Percentiles rank a stretch among this genome's conserved stretches.
phyloP scores from a whole-genome alignment of 768 basidiomycete genomes.

The Suillus tomentosus region DNA sequence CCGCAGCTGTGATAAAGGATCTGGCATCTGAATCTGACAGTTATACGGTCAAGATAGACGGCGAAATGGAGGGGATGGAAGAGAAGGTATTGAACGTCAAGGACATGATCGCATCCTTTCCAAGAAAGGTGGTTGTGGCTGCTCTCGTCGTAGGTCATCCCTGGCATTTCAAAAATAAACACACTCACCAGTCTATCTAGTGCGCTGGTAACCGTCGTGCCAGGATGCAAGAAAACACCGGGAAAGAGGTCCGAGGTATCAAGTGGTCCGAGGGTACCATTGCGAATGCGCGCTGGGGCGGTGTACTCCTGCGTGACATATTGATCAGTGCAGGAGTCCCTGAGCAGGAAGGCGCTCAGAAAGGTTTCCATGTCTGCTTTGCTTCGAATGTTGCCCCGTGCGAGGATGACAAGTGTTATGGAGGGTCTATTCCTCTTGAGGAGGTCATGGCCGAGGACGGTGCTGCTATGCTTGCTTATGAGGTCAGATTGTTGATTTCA shows the following conservation, averaged over 20 bases:
- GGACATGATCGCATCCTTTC: constrained; percentile 24
- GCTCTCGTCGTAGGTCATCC: constrained; percentile 51
- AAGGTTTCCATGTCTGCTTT: constrained; percentile 56
- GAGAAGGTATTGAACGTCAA: constrained; percentile 19
- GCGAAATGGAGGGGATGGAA: constrained; percentile 21
- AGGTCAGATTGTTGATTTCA: constrained; percentile 38
- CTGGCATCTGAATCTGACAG: constrained; percentile 21
- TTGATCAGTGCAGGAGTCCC: constrained; percentile 47
- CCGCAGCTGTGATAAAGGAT: constrained; percentile 31
- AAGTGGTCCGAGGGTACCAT: constrained; percentile 71
- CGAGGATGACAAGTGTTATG: constrained; percentile 63
- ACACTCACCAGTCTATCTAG: constrained; percentile 23
- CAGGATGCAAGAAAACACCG: constrained; percentile 61
- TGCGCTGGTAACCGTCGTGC: constrained; percentile 70
- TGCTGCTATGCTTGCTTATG: constrained; percentile 63
- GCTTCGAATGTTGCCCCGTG: constrained; percentile 60
- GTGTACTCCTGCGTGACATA: constrained; percentile 58
- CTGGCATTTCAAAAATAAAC: constrained; percentile 5
- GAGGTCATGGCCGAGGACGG: constrained; percentile 48
- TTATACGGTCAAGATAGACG: constrained; percentile 32
- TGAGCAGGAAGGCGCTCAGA: constrained; percentile 21
- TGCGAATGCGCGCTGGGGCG: constrained; percentile 69
- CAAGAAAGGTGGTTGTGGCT: constrained; percentile 43
- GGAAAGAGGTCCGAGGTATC: constrained; percentile 51
- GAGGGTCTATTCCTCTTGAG: constrained; percentile 59